Conservation (phyloP, 495 filamentous ascomycete species). For the Trichoderma virens region DNA sequence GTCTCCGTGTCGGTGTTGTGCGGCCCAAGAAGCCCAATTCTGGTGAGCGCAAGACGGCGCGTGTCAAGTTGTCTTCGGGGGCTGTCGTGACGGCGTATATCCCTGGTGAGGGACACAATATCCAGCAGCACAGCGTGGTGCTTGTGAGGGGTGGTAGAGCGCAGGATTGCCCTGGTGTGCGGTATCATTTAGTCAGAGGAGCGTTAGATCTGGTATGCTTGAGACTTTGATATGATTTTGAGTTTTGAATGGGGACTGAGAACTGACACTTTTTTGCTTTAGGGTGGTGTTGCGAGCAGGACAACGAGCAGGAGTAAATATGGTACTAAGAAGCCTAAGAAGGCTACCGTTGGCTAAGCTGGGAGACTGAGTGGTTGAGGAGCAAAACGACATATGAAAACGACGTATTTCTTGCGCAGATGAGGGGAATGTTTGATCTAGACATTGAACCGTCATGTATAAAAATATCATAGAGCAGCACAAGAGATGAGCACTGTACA, state of each 20-base stretch:
- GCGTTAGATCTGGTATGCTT: conserved; percentile 84
- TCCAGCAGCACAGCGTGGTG: conserved; percentile 97
- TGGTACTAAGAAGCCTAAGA: conserved; percentile 97
- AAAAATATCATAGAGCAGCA: background rate
- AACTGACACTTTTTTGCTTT: conserved; percentile 1
- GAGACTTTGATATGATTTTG: conserved; percentile 9
- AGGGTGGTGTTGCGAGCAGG: conserved; percentile 88
- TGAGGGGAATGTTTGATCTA: background rate
- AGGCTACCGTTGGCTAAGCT: conserved; percentile 36
- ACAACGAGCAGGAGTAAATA: conserved; percentile 87
- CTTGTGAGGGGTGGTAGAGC: conserved; percentile 81
- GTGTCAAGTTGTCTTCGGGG: conserved; percentile 80
- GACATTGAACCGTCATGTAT: background rate
- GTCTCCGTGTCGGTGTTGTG: conserved; percentile 81
- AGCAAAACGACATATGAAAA: background rate
- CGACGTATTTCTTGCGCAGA: background rate
- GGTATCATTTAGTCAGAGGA: conserved; percentile 86
- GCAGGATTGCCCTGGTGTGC: conserved; percentile 98
- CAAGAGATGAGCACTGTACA: background rate
- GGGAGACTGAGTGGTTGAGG: background rate
- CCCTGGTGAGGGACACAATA: conserved; percentile 95
- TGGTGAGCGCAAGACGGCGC: conserved; percentile 84
- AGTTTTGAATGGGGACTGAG: background rate
- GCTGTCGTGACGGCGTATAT: conserved; percentile 86
- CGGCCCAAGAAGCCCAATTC: conserved; percentile 99